Conservation (phyloP, 2,329 filamentous ascomycete genomes). For the Pezicula radicicola region DNA sequence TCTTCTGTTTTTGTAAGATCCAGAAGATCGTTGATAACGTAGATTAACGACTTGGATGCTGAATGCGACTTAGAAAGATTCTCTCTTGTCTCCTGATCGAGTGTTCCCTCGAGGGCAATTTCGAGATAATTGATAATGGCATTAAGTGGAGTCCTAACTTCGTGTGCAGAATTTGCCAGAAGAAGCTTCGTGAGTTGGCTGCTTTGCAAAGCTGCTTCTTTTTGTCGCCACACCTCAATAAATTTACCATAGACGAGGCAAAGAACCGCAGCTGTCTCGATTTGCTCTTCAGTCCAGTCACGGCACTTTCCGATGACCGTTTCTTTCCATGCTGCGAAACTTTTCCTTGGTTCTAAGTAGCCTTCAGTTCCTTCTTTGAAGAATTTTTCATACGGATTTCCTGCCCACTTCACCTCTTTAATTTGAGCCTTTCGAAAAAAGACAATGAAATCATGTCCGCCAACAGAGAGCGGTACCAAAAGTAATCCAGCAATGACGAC, state of each 20-base stretch:
- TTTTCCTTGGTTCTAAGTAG: conserved; percentile 74
- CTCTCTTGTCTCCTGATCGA: conserved; percentile 81
- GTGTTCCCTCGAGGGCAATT: conserved; percentile 76
- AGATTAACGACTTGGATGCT: conserved; percentile 87
- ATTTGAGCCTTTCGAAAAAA: conserved; percentile 81
- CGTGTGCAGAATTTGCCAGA: conserved; percentile 85
- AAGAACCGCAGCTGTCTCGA: conserved; percentile 84
- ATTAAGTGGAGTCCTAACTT: conserved; percentile 86
- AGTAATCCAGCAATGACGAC: conserved; percentile 73
- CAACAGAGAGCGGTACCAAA: conserved; percentile 74
- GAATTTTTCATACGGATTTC: conserved; percentile 80
- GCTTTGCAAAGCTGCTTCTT: conserved; percentile 78
- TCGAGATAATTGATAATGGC: conserved; percentile 95
- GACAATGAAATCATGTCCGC: conserved; percentile 81
- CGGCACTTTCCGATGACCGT: conserved; percentile 77
- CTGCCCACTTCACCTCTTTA: conserved; percentile 76
- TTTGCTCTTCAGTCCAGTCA: conserved; percentile 86
- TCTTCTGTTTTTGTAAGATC: conserved; percentile 88
- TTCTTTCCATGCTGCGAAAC: conserved; percentile 80
- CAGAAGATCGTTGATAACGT: conserved; percentile 88
- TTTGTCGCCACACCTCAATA: conserved; percentile 90
- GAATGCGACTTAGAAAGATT: conserved; percentile 83
- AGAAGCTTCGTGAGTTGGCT: conserved; percentile 77
- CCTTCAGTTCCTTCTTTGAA: conserved; percentile 69
- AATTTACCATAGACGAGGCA: conserved; percentile 83